Evolutionary conservation across 2,329 filamentous ascomycete genomes (phyloP), one percentile per base, ranked within the genome.

Genomic region (Ceratocystis destructans): DNA sequence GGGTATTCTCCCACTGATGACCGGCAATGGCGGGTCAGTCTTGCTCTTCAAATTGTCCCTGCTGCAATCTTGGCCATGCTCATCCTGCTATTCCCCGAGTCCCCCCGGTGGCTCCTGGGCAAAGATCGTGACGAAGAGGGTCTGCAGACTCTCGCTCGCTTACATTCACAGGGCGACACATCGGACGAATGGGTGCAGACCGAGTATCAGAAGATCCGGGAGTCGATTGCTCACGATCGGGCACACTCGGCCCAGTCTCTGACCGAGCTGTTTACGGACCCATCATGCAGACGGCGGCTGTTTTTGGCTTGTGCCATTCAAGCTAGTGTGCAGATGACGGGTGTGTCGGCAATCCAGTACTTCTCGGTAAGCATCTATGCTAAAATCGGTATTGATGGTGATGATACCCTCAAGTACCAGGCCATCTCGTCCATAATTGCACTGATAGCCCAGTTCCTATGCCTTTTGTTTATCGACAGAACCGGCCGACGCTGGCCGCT

Each of bases 251-350:
- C 87, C 5, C 87, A 88, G 75, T 87, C 83, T 1, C 89, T 89
- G 74, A 69, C 73, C 5, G 88, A 91, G 71, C 79, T 91, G 0
- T 88, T 90, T 75, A 83, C 75, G 7, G 73, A 75, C 70, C 74
- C 72, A 44, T 84, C 86, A 1, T 85, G 81, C 45, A 88, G 90
- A 78, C 85, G 88, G 37, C 83, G 88, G 17, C 78, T 91, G 5
- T 85, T 90, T 73, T 78, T 91, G 8, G 86, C 85, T 44, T 83
- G 82, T 70, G 80, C 87, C 0, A 76, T 90, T 1, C 88, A 91
- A 73, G 87, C 85, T 0, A 84, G 83, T 0, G 79, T 86, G 2
- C 88, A 91, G 73, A 89, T 92, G 86, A 91, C 88, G 0, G 88
- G 88, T 69, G 86, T 87, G 0, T 83, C 80, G 1, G 85, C 86